Percentiles rank a stretch among this genome's conserved stretches.
These are phyloP conservation scores for Dryas alaskensis DNA, from an alignment of 306 rosid genomes.

Conservation along the genomic window DNA sequence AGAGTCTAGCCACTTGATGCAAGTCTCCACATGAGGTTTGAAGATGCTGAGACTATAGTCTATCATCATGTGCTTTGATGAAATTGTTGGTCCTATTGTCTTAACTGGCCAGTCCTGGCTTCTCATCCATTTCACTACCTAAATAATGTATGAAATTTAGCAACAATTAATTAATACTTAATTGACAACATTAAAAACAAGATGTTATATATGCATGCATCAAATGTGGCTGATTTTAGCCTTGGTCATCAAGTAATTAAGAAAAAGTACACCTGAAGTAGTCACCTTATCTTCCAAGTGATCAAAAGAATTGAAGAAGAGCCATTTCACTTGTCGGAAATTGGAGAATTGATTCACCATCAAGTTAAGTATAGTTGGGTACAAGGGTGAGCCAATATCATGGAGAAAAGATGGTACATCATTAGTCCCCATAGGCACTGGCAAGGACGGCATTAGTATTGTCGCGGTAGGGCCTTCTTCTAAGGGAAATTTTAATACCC, in stretches of 20 bases:
- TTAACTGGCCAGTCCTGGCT: conserved; percentile 21
- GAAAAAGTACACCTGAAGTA: background rate
- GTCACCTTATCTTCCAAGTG: conserved; percentile 25
- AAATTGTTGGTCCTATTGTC: conserved; percentile 29
- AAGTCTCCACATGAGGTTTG: background rate
- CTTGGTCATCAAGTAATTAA: too few species aligned
- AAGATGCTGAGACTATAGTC: conserved; percentile 15
- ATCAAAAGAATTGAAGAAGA: conserved; percentile 23
- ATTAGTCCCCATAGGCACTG: conserved; percentile 3
- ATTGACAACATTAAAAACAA: too few species aligned
- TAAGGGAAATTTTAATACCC: background rate
- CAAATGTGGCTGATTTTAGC: background rate
- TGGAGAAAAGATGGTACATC: conserved; percentile 30
- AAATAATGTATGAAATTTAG: background rate
- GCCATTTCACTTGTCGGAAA: conserved; percentile 17
- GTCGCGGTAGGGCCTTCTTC: background rate
- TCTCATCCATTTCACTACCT: conserved; percentile 13
- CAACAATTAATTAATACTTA: too few species aligned
- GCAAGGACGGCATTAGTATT: background rate
- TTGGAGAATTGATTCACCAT: conserved; percentile 12
- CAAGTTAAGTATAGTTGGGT: background rate
- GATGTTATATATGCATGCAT: too few species aligned
- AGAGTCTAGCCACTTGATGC: conserved; percentile 24
- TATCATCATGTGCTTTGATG: conserved; percentile 14
- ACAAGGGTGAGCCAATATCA: background rate